Percentiles rank a stretch among this genome's conserved stretches.
These are phyloP conservation scores for Agrocybe praecox DNA, from an alignment of 768 basidiomycete species.

Conservation along the genomic window DNA sequence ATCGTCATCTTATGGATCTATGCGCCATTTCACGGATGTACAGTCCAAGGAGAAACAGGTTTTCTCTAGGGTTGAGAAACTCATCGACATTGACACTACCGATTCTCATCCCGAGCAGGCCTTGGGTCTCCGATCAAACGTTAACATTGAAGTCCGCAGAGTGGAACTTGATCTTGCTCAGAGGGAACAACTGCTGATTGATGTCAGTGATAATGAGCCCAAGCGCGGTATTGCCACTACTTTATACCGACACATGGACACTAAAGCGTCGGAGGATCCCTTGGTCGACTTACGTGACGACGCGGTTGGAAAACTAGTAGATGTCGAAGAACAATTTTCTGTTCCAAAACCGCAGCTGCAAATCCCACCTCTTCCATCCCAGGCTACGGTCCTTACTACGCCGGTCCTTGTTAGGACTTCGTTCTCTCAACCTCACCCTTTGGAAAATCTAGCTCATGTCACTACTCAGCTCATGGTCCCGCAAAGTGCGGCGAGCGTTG, in stretches of 20 bases:
- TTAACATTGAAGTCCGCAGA: background rate
- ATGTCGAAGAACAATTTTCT: background rate
- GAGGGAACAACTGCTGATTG: background rate
- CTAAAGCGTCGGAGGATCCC: background rate
- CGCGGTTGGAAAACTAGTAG: background rate
- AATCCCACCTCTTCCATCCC: background rate
- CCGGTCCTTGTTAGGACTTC: background rate
- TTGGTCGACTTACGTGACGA: background rate
- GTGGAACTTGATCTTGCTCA: background rate
- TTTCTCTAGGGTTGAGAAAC: constrained; percentile 1
- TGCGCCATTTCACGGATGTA: background rate
- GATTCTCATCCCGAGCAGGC: background rate
- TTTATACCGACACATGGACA: background rate
- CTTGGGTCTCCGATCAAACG: background rate
- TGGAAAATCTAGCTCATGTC: background rate
- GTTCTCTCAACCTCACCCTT: constrained; percentile 9
- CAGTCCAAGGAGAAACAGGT: background rate
- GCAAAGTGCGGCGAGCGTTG: background rate
- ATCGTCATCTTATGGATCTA: background rate
- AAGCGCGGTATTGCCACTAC: background rate
- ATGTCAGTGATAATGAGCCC: background rate
- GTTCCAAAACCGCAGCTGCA: background rate
- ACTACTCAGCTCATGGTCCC: background rate
- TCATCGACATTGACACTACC: background rate
- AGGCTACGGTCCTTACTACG: background rate